Base-by-base conservation (phyloP, 768 basidiomycete species). In the Hortiboletus campestris region DNA sequence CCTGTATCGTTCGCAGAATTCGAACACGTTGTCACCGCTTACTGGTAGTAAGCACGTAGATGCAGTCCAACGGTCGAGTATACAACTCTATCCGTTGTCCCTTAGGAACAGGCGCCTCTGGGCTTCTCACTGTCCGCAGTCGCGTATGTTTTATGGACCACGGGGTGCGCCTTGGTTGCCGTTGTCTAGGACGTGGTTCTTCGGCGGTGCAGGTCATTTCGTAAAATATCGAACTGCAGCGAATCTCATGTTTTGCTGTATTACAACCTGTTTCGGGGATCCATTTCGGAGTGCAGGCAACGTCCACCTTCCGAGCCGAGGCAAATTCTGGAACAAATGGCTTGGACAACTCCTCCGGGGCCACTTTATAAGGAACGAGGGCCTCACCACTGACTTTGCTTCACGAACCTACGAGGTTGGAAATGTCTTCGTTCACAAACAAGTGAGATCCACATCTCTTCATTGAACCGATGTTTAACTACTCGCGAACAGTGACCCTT, bases 171-270 rank as follows among this genome's bases (percentile, higher is more conserved):
- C 46, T 32, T 43, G 44, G 22, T 55, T 35, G 17, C 45, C 45
- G 41, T 45, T 46, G 31, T 36, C 25, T 29, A n/a, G n/a, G 46
- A 22, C 4, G 17, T 20, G 36, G 20, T 6, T 22, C 40, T 29
- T 46, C 17, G 38, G 42, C 56, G 31, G 53, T 53, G 58, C 55
- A 39, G 12, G 25, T 6, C 35, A 44, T 43, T 41, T 34, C 29
- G 42, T 34, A 31, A 51, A 13, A 16, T 35, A 25, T 44, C 38
- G 20, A 14, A 1, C 3, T 42, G 43, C 40, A 38, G 46, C 10
- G 22, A 32, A 46, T 39, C 46, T 28, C 39, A 36, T 25, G 14
- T 25, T 31, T 51, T 67, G 59, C 64, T 67, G 64, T 66, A 67
- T 59, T 16, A 6, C 38, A 22, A 12, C 11, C 20, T 19, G 9